Conservation (phyloP, 2,329 filamentous ascomycete genomes). For the Cryoendolithus antarcticus region DNA sequence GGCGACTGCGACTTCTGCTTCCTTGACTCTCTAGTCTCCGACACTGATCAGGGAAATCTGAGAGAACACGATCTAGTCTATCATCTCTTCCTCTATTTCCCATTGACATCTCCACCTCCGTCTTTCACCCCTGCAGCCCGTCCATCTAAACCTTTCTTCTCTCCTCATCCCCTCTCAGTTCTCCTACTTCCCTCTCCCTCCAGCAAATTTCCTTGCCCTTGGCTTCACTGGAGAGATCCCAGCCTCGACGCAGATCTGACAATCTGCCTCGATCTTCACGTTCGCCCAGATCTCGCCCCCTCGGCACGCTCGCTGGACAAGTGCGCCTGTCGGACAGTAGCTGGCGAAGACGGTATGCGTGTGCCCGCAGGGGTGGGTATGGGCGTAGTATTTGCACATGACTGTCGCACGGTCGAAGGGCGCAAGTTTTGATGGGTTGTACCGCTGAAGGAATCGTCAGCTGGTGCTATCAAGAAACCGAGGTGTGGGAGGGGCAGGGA, state of each 20-base stretch:
- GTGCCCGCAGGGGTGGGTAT: conserved; percentile 34
- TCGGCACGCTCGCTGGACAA: conserved; percentile 22
- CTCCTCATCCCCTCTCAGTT: background rate
- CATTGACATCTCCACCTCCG: too few relatives aligned
- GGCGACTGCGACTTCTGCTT: too few relatives aligned
- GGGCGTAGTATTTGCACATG: conserved; percentile 38
- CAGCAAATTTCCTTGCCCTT: background rate
- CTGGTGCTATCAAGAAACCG: too few relatives aligned
- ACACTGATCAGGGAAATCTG: too few relatives aligned
- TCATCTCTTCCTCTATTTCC: too few relatives aligned
- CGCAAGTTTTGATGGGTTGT: too few relatives aligned
- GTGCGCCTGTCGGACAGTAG: conserved; percentile 20
- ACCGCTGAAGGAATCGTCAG: too few relatives aligned
- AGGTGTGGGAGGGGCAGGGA: too few relatives aligned
- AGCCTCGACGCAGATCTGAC: conserved; percentile 16
- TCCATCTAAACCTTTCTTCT: background rate
- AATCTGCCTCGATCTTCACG: conserved; percentile 23
- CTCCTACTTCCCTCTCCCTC: conserved; percentile 1
- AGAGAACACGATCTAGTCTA: too few relatives aligned
- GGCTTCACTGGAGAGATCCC: background rate
- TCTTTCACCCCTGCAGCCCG: background rate
- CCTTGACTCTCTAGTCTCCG: too few relatives aligned
- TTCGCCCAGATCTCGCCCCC: conserved; percentile 25
- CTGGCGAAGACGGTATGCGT: conserved; percentile 27
- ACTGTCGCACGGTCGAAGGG: background rate